Evolutionary conservation across 2,329 filamentous ascomycete genomes (phyloP).

Genomic region (Helotiales sp.): DNA sequence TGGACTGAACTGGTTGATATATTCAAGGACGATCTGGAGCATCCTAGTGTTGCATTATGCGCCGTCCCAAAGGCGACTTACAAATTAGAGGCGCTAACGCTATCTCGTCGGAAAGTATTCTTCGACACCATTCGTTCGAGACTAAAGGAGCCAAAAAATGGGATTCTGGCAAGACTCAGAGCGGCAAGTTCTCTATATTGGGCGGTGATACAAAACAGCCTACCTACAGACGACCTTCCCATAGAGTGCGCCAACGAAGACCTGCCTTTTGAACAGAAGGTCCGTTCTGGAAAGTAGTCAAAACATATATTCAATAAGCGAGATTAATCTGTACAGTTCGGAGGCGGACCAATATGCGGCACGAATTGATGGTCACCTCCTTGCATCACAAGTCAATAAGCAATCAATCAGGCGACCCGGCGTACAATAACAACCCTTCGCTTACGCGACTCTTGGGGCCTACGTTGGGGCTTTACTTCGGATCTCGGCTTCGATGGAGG

Average conservation of each 20-base stretch:
- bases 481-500: neutral
- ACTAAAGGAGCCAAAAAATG: slow-evolving; percentile 22
- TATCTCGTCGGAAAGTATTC: slow-evolving; percentile 23
- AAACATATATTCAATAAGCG: too few species aligned
- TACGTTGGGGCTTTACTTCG: neutral
- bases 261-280: slow-evolving; percentile 28
- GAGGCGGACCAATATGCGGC: too few species aligned
- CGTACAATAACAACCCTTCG: neutral
- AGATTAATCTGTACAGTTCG: too few species aligned
- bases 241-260: slow-evolving; percentile 28
- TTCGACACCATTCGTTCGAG: slow-evolving; percentile 25
- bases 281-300: slow-evolving; percentile 23
- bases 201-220: slow-evolving; percentile 22
- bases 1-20: slow-evolving; percentile 26
- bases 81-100: slow-evolving; percentile 24
- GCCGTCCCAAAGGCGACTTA: slow-evolving; percentile 21
- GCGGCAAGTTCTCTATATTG: slow-evolving; percentile 23
- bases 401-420: too few species aligned
- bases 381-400: too few species aligned
- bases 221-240: slow-evolving; percentile 23
- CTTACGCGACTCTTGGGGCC: too few species aligned
- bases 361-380: too few species aligned
- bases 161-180: slow-evolving; percentile 27
- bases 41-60: slow-evolving; percentile 24
- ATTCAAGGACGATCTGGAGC: slow-evolving; percentile 22